Conservation (phyloP, 495 filamentous ascomycete genomes). For the Copromyces sp. region DNA sequence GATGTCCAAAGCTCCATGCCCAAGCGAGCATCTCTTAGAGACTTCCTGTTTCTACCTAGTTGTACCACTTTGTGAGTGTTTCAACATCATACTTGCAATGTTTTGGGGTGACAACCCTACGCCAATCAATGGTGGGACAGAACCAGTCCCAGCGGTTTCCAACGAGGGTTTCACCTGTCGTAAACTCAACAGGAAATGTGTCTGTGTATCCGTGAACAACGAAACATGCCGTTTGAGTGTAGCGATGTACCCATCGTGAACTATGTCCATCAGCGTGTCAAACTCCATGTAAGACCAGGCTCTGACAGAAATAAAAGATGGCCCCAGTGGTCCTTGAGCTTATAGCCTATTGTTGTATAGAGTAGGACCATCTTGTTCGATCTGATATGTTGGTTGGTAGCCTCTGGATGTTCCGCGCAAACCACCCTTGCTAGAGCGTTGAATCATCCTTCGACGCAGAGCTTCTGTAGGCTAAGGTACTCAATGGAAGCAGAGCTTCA, state of each 20-base stretch:
- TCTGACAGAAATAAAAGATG: background rate
- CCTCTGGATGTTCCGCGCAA: background rate
- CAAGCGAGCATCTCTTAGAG: background rate
- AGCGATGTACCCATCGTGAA: background rate
- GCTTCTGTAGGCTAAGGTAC: background rate
- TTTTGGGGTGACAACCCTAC: background rate
- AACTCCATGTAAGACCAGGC: background rate
- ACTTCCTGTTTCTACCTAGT: background rate
- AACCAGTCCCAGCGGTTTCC: background rate
- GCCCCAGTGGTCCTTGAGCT: background rate
- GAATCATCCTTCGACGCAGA: background rate
- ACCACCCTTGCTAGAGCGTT: background rate
- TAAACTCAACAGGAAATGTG: background rate
- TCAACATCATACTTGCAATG: background rate
- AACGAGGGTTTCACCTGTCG: background rate
- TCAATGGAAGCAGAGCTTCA: background rate
- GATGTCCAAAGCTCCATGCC: background rate
- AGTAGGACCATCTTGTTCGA: background rate
- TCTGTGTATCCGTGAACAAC: background rate
- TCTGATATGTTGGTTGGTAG: background rate
- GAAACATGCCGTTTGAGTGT: background rate
- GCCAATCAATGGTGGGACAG: background rate
- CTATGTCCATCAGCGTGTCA: background rate
- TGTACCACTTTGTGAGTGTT: background rate
- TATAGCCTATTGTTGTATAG: background rate